These are phyloP conservation scores for Clarireedia hainanense DNA, from an alignment of 2,329 filamentous ascomycete genomes.

Conservation along the genomic window DNA sequence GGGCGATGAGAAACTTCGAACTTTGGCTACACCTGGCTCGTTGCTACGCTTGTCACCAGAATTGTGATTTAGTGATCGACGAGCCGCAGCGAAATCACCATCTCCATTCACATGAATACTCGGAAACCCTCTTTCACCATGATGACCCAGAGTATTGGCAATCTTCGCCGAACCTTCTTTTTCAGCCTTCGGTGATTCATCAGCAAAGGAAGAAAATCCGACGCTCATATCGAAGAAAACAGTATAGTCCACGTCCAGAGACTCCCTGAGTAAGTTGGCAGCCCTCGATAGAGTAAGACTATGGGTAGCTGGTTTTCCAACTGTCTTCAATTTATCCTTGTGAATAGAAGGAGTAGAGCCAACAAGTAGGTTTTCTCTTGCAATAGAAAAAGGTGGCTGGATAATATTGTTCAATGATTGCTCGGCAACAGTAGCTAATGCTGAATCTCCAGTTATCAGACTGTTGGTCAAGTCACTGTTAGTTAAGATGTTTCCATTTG, in stretches of 20 bases:
- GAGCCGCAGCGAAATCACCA: not conserved
- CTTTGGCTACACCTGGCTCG: slow-evolving; percentile 1
- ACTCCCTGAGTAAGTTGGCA: slow-evolving; percentile 13
- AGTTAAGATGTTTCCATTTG: not conserved
- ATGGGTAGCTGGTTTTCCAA: slow-evolving; percentile 1
- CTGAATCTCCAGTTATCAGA: not conserved
- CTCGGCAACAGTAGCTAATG: not conserved
- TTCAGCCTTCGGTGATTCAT: not conserved
- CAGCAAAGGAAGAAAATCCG: slow-evolving; percentile 1
- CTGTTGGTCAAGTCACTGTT: not conserved
- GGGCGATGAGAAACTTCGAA: slow-evolving; percentile 1
- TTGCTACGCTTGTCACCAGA: not conserved
- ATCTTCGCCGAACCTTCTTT: not conserved
- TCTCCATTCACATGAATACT: not conserved
- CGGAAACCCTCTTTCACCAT: too few relatives aligned
- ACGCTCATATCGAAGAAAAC: slow-evolving; percentile 12
- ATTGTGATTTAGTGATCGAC: not conserved
- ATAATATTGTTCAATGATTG: slow-evolving; percentile 4
- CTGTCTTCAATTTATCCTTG: not conserved
- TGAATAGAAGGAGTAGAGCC: not conserved
- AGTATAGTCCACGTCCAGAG: slow-evolving; percentile 14
- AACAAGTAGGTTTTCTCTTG: not conserved
- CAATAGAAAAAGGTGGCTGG: not conserved
- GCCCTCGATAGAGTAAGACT: slow-evolving; percentile 7
- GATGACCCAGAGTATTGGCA: too few relatives aligned